Percentiles rank a stretch among this genome's conserved stretches.
Conservation (phyloP, 1,139 yeast genomes). For the Spathaspora sp. region DNA sequence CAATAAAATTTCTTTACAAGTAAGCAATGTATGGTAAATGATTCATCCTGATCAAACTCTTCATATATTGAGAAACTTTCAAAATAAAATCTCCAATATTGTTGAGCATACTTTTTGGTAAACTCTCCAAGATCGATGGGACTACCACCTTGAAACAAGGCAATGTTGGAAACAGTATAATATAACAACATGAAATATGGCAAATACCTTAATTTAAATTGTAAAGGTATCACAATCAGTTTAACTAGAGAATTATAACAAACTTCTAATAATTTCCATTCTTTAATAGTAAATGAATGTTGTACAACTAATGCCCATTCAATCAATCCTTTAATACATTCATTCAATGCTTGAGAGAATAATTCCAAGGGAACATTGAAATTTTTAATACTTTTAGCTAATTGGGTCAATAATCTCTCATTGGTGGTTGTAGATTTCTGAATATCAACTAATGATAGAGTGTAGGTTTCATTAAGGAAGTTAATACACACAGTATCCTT, state of each 20-base stretch:
- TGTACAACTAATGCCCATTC: constrained; percentile 37
- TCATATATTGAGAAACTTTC: constrained; percentile 9
- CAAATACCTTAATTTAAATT: constrained; percentile 3
- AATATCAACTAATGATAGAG: constrained; percentile 28
- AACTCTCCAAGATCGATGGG: neutral
- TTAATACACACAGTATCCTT: constrained; percentile 20
- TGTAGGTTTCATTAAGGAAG: constrained; percentile 22
- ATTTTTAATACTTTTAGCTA: constrained; percentile 13
- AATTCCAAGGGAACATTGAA: constrained; percentile 5
- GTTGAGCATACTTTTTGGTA: neutral
- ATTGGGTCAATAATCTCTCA: constrained; percentile 19
- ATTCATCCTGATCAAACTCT: constrained; percentile 8
- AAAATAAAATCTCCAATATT: constrained; percentile 16
- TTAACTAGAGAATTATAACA: constrained; percentile 4
- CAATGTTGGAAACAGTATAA: constrained; percentile 16
- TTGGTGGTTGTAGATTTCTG: constrained; percentile 17
- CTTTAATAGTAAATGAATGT: constrained; percentile 21
- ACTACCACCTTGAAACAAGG: constrained; percentile 2
- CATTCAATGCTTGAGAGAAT: constrained; percentile 16
- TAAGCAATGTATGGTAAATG: constrained; percentile 12
- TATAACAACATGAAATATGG: constrained; percentile 27
- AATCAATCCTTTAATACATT: constrained; percentile 23
- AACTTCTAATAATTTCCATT: constrained; percentile 16
- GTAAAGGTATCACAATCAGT: neutral
- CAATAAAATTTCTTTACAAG: constrained; percentile 11